Evolutionary conservation across 345 rosid genomes (phyloP), one percentile per base, ranked within the genome.

Genomic region (Citrus australasica): DNA sequence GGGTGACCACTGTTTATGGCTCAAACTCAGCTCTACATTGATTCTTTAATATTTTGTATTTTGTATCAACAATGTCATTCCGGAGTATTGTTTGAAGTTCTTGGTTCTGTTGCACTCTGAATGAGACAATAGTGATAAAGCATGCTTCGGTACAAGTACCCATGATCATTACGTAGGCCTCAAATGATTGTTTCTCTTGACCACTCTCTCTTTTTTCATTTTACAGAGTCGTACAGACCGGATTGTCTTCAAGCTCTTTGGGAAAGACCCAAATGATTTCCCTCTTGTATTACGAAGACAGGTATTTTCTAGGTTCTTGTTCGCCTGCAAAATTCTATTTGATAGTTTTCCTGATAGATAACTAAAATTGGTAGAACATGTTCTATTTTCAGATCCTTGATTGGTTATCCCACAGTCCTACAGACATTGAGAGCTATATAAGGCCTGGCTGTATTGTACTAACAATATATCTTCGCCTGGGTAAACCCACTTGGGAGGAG

Each of bases 381-480:
- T 82, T 61, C 60, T 66, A 48, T 67, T 75, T 85, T 37, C 92
- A 92, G 96, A 83, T 92, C 79, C 85, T 90, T 67, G 87, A 84
- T 59, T 92, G 96, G 96, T 81, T 92, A 68, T 79, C 90, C 60
- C 89, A 87, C 61, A 86, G 93, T 82, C 96, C 93, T 48, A 83
- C 91, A 6, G 92, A 92, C 56, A 87, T 90, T 62, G 96, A 92
- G 84, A 92, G 96, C 85, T 87, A 90, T 83, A 90, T 92, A 76
- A 82, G 93, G 73, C 96, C 93, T 65, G 96, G 96, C 73, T 92
- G 96, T 83, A 79, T 92, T 62, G 79, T 92, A 28, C 69, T 92
- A 73, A 90, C 96, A 25, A 83, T 92, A 75, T 92, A 92, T 82
- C 88, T 92, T 71, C 82, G 88, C 64, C 83, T 86, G 69, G 73